phyloP scores from a whole-genome alignment of 2,329 filamentous ascomycete species.

The Colletotrichum sp. region DNA sequence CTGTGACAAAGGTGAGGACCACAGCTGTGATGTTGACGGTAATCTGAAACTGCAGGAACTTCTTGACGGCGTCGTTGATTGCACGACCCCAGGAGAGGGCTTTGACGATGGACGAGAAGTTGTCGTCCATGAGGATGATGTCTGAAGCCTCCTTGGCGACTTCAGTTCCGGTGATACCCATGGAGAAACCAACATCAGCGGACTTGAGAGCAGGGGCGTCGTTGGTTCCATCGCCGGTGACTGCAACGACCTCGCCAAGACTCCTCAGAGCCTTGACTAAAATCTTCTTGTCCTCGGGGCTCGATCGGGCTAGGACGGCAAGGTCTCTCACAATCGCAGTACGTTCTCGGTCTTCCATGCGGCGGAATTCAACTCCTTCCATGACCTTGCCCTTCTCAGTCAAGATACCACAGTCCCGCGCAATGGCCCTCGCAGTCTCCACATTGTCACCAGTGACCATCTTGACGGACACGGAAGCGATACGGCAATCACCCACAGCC shows the following conservation, averaged over 20 bases:
- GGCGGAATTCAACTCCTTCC: constrained; percentile 64
- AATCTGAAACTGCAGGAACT: constrained; percentile 70
- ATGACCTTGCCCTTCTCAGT: constrained; percentile 64
- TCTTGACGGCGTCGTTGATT: constrained; percentile 68
- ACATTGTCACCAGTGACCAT: constrained; percentile 55
- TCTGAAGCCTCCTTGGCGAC: constrained; percentile 67
- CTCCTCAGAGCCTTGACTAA: constrained; percentile 69
- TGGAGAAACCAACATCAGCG: constrained; percentile 72
- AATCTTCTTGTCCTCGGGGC: constrained; percentile 71
- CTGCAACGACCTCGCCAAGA: constrained; percentile 70
- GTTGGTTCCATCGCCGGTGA: constrained; percentile 72
- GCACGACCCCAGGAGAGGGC: constrained; percentile 67
- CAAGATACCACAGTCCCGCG: constrained; percentile 58
- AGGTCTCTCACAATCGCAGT: constrained; percentile 52
- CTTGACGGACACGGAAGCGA: constrained; percentile 42
- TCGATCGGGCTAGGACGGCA: constrained; percentile 70
- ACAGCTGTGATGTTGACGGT: constrained; percentile 84
- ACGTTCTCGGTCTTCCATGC: constrained; percentile 54
- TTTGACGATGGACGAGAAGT: constrained; percentile 67
- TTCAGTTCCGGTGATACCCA: constrained; percentile 71
- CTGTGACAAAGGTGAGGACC: constrained; percentile 76
- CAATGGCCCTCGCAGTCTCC: constrained; percentile 54
- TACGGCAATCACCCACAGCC: constrained; percentile 18
- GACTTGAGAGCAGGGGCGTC: constrained; percentile 70
- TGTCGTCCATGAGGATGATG: constrained; percentile 68